Percentiles rank a stretch among this genome's conserved stretches.
Evolutionary conservation across 1,284 basidiomycete species (phyloP).

Genomic region (Xerocomus amazonicus): DNA sequence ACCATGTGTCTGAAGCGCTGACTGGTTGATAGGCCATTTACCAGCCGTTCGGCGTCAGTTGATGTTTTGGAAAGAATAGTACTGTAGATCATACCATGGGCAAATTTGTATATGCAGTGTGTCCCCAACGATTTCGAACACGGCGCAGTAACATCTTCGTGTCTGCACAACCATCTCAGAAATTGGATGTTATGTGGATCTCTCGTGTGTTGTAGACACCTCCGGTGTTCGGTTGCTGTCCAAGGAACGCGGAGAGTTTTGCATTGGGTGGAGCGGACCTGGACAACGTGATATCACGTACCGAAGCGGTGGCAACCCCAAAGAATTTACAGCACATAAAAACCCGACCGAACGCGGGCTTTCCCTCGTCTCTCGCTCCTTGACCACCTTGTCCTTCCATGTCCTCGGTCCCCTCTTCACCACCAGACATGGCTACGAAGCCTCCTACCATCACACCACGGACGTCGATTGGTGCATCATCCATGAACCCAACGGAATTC

Average conservation of each 20-base stretch:
- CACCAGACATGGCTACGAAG: conserved; percentile 23
- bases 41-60: conserved; percentile 23
- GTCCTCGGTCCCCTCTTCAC: conserved; percentile 30
- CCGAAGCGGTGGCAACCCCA: conserved; percentile 32
- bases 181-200: neutral
- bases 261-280: neutral
- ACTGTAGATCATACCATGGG: neutral
- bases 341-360: conserved; percentile 6
- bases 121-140: conserved; percentile 21
- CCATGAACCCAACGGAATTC: conserved; percentile 10
- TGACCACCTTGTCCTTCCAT: conserved; percentile 25
- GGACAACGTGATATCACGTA: neutral
- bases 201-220: neutral
- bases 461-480: conserved; percentile 7
- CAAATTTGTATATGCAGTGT: neutral
- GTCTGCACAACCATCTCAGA: neutral
- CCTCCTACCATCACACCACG: conserved; percentile 27
- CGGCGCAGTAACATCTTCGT: neutral
- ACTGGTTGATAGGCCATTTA: conserved; percentile 17
- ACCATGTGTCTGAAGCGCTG: neutral
- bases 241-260: neutral
- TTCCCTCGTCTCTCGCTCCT: conserved; percentile 13
- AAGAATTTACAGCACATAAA: conserved; percentile 35
- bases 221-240: neutral
- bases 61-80: conserved; percentile 25